These are phyloP conservation scores for Acanthamoeba quina DNA, from an alignment of 208 protist genomes.

Conservation along the genomic window DNA sequence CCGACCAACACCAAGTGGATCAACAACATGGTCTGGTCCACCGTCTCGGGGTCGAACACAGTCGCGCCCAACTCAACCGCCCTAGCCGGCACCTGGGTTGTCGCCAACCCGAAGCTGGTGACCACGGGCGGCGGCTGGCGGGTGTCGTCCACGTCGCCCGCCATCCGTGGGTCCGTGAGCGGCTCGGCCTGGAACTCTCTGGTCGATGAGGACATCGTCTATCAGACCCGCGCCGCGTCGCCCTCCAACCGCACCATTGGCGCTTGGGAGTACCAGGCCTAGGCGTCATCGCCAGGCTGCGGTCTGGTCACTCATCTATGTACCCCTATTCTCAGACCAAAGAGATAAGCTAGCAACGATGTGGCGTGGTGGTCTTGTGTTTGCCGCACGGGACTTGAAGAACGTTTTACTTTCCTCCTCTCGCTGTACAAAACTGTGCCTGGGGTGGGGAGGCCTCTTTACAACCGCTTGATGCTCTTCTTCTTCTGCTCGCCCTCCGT, in stretches of 20 bases:
- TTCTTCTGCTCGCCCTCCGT: conserved; percentile 56
- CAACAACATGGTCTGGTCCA: not conserved
- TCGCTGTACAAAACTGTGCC: conserved; percentile 20
- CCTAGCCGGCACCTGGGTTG: not conserved
- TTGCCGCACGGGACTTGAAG: too few species aligned
- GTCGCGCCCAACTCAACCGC: too few species aligned
- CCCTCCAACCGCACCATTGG: not conserved
- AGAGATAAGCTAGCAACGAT: too few species aligned
- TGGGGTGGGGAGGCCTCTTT: not conserved
- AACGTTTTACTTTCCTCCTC: conserved; percentile 56
- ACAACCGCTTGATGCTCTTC: conserved; percentile 56
- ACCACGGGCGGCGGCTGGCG: not conserved
- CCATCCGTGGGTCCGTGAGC: not conserved
- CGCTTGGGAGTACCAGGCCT: not conserved
- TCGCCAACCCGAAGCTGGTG: not conserved
- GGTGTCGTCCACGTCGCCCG: not conserved
- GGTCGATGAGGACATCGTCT: not conserved
- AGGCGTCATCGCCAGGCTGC: too few species aligned
- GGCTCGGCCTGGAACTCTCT: not conserved
- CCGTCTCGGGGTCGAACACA: not conserved
- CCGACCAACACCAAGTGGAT: conserved; percentile 6
- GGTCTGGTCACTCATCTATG: not conserved
- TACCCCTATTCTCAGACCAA: too few species aligned
- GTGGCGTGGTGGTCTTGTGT: too few species aligned
- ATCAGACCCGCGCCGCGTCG: not conserved